A percentile compares a stretch with the other conserved stretches of the same genome.
phyloP scores from a whole-genome alignment of 2,329 filamentous ascomycete genomes.

The Sarocladiaceae sp. region DNA sequence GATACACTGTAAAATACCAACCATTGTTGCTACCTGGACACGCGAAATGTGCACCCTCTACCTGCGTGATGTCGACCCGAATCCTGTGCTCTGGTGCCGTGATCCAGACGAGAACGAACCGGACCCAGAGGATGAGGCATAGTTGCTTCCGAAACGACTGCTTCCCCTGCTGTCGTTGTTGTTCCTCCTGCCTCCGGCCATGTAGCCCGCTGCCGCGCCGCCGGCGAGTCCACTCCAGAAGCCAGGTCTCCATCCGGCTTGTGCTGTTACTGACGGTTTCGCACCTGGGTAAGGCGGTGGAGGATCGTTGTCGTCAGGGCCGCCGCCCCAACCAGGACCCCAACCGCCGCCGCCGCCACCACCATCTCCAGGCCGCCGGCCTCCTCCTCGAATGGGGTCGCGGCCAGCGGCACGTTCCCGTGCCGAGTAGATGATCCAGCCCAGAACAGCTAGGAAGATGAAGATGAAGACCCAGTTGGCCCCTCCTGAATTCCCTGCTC shows the following conservation, averaged over 20 bases:
- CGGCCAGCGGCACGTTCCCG: conserved; percentile 32
- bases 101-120: conserved; percentile 34
- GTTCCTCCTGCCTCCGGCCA: conserved; percentile 45
- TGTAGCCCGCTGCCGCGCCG: conserved; percentile 63
- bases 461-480: conserved; percentile 49
- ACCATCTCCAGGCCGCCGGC: conserved; percentile 27
- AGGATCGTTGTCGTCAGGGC: conserved; percentile 32
- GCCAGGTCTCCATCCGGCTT: conserved; percentile 15
- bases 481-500: conserved; percentile 23
- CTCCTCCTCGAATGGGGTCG: conserved; percentile 21
- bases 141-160: conserved; percentile 21
- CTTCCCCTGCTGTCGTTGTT: conserved; percentile 18
- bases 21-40: neutral
- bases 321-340: conserved; percentile 31
- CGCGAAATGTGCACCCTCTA: conserved; percentile 20
- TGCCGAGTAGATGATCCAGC: conserved; percentile 55
- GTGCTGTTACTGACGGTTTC: conserved; percentile 26
- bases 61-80: conserved; percentile 60
- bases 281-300: conserved; percentile 40
- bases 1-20: conserved; percentile 8
- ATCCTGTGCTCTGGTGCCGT: conserved; percentile 64
- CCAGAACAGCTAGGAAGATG: conserved; percentile 42
- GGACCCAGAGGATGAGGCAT: conserved; percentile 30
- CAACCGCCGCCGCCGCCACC: conserved; percentile 32
- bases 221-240: conserved; percentile 56